phyloP scores from a whole-genome alignment of 2,329 filamentous ascomycete species.

The Amesomyces nigricolor region DNA sequence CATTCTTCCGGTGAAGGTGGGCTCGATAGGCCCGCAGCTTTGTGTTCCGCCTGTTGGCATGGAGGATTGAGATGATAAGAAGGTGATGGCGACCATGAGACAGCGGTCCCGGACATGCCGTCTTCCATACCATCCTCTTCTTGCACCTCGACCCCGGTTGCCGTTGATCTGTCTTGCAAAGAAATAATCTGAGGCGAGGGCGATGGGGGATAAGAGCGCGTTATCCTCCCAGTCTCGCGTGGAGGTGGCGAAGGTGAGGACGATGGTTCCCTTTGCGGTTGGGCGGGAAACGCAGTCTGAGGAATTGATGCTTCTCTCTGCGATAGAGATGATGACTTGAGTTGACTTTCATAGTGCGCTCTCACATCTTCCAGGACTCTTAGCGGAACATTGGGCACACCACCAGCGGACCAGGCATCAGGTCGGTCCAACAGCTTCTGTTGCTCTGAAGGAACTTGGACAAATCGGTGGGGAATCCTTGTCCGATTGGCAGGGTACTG shows the following conservation, averaged over 20 bases:
- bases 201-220: background rate
- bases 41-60: background rate
- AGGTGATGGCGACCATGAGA: constrained; percentile 11
- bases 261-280: background rate
- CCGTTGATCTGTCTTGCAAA: background rate
- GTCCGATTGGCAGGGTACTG: background rate
- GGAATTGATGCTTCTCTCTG: background rate
- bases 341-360: constrained; percentile 13
- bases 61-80: background rate
- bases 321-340: background rate
- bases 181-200: background rate
- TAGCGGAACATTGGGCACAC: constrained; percentile 32
- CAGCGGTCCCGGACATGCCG: background rate
- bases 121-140: background rate
- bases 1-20: background rate
- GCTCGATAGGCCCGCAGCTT: background rate
- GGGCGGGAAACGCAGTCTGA: background rate
- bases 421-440: constrained; percentile 31
- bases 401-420: constrained; percentile 34
- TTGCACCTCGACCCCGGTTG: background rate
- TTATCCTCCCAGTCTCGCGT: background rate
- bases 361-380: constrained; percentile 33
- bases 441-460: constrained; percentile 37
- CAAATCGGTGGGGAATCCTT: constrained; percentile 26
- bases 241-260: background rate